Base-by-base conservation (phyloP, 192 early-diverging fungal genomes). In the Geosiphon pyriformis region DNA sequence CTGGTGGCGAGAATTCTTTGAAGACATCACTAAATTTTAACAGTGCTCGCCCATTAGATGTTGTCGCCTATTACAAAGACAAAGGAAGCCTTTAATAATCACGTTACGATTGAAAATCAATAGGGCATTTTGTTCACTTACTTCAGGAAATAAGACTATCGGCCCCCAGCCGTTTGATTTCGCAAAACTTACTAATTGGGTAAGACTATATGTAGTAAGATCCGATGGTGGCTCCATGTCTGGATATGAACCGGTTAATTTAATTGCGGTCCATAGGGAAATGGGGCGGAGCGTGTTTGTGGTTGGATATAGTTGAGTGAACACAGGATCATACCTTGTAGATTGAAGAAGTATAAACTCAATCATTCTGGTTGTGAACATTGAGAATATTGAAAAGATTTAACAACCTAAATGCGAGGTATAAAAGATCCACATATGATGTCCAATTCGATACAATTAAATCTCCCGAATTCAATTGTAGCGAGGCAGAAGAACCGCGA, bases 341-440 rank as follows among this genome's bases (percentile, higher is more conserved):
- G 50, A 20, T 32, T 50, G 26, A 78, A 30, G 59, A 20, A 68
- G 20, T 31, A 57, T 49, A n/a, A n/a, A n/a, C n/a, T n/a, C n/a
- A n/a, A n/a, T n/a, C n/a, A n/a, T n/a, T n/a, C n/a, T n/a, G n/a
- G n/a, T n/a, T n/a, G n/a, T n/a, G n/a, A n/a, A n/a, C n/a, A n/a
- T n/a, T n/a, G n/a, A n/a, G n/a, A n/a, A n/a, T 3, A 20, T 27
- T 34, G 7, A 31, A 48, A 30, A 32, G 61, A 55, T 15, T 33
- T 3, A 30, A n/a, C 37, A 83, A 92, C 81, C 74, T 70, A 50
- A 78, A 85, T 4, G 84, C 78, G 8, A 94, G 59, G 27, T 90
- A 93, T 32, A 95, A 47, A 7, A 94, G 60, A 37, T 95, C 93
- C 23, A 94, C 74, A 67, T 95, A 95, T 10, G 92, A 94, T 2